Evolutionary conservation across 1,139 yeast species (phyloP).

Genomic region (Saccharomyces hybrid): DNA sequence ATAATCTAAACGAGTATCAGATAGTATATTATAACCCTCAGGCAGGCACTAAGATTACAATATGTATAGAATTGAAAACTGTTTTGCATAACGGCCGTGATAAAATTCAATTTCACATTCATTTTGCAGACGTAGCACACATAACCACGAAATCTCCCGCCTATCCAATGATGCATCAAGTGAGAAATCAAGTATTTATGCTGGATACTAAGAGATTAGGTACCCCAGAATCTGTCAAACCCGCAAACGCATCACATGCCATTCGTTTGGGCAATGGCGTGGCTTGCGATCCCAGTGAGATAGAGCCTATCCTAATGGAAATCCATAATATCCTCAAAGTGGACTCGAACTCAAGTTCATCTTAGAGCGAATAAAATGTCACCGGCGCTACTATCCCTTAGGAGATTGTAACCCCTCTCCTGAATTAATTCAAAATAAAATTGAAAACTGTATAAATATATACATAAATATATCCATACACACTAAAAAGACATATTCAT

Average conservation of each 20-base stretch:
- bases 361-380: not conserved
- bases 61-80: constrained; percentile 25
- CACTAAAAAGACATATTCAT: not conserved
- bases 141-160: constrained; percentile 24
- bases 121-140: constrained; percentile 28
- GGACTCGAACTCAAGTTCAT: constrained; percentile 7
- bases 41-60: constrained; percentile 22
- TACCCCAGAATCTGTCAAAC: constrained; percentile 4
- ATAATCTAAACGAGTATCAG: constrained; percentile 29
- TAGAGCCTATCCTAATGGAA: constrained; percentile 23
- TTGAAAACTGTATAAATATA: not conserved
- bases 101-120: constrained; percentile 25
- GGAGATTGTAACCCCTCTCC: not conserved
- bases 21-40: constrained; percentile 23
- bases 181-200: constrained; percentile 27
- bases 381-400: not conserved
- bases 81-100: constrained; percentile 22
- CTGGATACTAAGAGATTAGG: constrained; percentile 15
- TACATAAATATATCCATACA: not conserved
- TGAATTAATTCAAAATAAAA: not conserved
- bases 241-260: constrained; percentile 7
- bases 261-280: constrained; percentile 28
- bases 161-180: constrained; percentile 25
- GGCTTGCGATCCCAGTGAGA: constrained; percentile 25
- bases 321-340: constrained; percentile 23